A percentile compares a stretch with the other conserved stretches of the same genome.
These are phyloP conservation scores for Strobilomyces echinocephalus DNA, from an alignment of 768 basidiomycete genomes.

Conservation along the genomic window DNA sequence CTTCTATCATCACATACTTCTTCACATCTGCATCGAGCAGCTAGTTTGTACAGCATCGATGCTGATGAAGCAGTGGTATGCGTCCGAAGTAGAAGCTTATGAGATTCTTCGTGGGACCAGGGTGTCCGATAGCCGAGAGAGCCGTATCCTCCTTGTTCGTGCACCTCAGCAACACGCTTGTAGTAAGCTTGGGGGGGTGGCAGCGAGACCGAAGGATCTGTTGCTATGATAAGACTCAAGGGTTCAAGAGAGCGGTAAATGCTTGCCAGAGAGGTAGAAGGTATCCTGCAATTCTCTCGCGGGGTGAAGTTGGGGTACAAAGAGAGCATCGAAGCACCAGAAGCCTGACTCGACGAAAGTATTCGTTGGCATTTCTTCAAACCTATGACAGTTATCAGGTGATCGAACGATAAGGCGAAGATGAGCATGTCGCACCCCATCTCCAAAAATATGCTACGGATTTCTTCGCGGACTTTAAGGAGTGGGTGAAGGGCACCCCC, in stretches of 20 bases:
- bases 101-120: slow-evolving; percentile 89
- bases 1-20: slow-evolving; percentile 34
- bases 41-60: slow-evolving; percentile 90
- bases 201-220: slow-evolving; percentile 77
- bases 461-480: slow-evolving; percentile 96
- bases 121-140: slow-evolving; percentile 97
- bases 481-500: slow-evolving; percentile 95
- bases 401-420: neutral
- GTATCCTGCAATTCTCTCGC: slow-evolving; percentile 97
- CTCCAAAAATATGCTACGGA: slow-evolving; percentile 95
- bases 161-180: slow-evolving; percentile 74
- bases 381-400: slow-evolving; percentile 46
- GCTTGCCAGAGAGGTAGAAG: slow-evolving; percentile 88
- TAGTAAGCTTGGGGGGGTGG: slow-evolving; percentile 81
- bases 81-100: slow-evolving; percentile 88
- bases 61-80: slow-evolving; percentile 96
- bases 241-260: neutral
- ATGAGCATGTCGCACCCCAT: slow-evolving; percentile 72
- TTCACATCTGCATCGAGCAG: slow-evolving; percentile 74
- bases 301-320: slow-evolving; percentile 98
- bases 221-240: slow-evolving; percentile 2
- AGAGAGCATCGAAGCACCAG: slow-evolving; percentile 99
- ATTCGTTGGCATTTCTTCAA: slow-evolving; percentile 97
- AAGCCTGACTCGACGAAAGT: slow-evolving; percentile 96
- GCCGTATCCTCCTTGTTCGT: slow-evolving; percentile 83